Percentiles rank a stretch among this genome's conserved stretches.
Evolutionary conservation across 148 eudicot species (phyloP).

Genomic region (Vaccinium darrowii): DNA sequence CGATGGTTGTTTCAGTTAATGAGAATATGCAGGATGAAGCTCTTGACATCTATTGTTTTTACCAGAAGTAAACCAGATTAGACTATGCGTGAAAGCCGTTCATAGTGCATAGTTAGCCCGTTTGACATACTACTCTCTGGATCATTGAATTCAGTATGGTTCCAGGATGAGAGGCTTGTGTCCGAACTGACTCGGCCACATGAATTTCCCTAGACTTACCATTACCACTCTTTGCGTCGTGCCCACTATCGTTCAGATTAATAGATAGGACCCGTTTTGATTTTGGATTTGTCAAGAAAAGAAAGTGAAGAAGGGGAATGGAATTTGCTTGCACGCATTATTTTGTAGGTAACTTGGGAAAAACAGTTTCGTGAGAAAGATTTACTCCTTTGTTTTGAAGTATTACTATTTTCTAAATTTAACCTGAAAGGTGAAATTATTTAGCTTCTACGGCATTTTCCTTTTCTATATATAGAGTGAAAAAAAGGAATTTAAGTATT

Average conservation of each 20-base stretch:
- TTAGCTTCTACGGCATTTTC: background rate
- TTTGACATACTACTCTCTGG: too few species aligned
- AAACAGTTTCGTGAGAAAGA: background rate
- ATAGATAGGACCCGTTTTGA: background rate
- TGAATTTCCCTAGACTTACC: background rate
- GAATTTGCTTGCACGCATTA: background rate
- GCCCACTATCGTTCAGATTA: background rate
- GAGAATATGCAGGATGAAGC: background rate
- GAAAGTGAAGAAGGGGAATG: background rate
- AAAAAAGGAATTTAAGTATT: background rate
- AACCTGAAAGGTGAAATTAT: background rate
- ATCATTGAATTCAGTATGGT: too few species aligned
- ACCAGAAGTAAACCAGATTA: too few species aligned
- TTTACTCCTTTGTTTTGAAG: background rate
- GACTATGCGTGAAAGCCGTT: too few species aligned
- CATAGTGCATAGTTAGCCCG: too few species aligned
- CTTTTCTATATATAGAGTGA: background rate
- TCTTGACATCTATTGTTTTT: too few species aligned
- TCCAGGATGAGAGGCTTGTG: too few species aligned
- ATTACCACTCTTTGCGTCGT: too few species aligned
- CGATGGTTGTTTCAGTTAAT: background rate
- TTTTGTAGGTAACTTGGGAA: background rate
- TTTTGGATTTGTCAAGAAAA: background rate
- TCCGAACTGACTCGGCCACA: background rate
- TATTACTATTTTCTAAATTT: background rate